Conservation (phyloP, 805 yeast species). For the Yarrowia sp. region DNA sequence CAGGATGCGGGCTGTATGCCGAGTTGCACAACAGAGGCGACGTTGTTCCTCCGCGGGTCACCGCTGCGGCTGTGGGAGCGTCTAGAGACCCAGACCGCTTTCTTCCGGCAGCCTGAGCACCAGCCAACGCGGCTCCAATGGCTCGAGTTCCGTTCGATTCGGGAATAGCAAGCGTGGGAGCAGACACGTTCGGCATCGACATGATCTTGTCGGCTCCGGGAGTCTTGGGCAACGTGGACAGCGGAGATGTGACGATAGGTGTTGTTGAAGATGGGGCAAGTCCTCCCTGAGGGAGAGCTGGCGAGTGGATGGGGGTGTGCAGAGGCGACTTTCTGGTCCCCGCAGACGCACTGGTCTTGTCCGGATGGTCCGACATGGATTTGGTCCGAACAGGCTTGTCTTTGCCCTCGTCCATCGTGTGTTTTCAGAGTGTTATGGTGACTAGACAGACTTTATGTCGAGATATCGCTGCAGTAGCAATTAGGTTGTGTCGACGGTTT, state of each 20-base stretch:
- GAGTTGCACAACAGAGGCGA: conserved; percentile 30
- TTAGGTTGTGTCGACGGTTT: conserved; percentile 1
- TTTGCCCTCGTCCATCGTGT: conserved; percentile 21
- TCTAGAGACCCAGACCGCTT: conserved; percentile 31
- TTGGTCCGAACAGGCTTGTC: conserved; percentile 1
- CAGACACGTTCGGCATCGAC: conserved; percentile 32
- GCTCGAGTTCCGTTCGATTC: conserved; percentile 9
- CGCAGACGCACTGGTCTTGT: neutral
- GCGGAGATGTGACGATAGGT: neutral
- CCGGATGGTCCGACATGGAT: conserved; percentile 9
- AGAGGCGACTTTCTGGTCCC: conserved; percentile 3
- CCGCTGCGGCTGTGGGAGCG: conserved; percentile 3
- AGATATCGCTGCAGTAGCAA: conserved; percentile 3
- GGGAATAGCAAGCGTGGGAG: conserved; percentile 13
- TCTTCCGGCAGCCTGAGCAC: neutral
- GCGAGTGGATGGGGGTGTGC: conserved; percentile 24
- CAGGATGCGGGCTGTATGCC: conserved; percentile 7
- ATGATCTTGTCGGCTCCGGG: neutral
- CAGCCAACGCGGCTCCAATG: conserved; percentile 27
- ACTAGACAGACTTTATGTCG: neutral
- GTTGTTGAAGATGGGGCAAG: neutral
- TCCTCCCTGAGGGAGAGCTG: conserved; percentile 9
- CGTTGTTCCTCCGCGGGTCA: conserved; percentile 4
- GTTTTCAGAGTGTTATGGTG: neutral
- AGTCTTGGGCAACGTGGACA: neutral